Conservation (phyloP, 176 grass and related monocot genomes). For the Sorghum bicolor region DNA sequence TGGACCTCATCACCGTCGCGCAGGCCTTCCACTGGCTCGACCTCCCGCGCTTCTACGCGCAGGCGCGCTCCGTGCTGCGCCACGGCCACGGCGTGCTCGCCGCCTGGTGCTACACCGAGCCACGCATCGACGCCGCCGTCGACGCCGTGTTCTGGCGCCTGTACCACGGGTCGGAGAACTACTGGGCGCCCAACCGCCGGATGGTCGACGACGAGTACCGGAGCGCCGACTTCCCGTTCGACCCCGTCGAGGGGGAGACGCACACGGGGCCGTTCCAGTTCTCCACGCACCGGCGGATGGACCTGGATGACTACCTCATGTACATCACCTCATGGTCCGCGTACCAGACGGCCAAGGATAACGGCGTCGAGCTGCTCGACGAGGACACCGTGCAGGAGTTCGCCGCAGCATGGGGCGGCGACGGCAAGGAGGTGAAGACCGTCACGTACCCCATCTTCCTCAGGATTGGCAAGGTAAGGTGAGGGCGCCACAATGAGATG, state of each 20-base stretch:
- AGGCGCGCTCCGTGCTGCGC: constrained; percentile 48
- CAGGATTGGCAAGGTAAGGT: constrained; percentile 66
- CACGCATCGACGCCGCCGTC: constrained; percentile 48
- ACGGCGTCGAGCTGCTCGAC: constrained; percentile 63
- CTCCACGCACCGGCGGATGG: constrained; percentile 46
- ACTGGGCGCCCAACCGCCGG: constrained; percentile 63
- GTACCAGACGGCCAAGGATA: constrained; percentile 82
- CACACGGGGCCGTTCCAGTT: constrained; percentile 75
- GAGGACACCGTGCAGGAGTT: constrained; percentile 41
- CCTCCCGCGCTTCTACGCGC: constrained; percentile 65
- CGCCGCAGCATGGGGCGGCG: constrained; percentile 47
- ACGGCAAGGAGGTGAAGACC: constrained; percentile 40
- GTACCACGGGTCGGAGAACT: constrained; percentile 44
- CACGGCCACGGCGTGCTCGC: constrained; percentile 55
- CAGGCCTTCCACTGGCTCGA: constrained; percentile 93
- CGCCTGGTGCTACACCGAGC: constrained; percentile 86
- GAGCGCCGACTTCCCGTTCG: constrained; percentile 58
- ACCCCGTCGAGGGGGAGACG: constrained; percentile 53
- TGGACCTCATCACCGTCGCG: constrained; percentile 75
- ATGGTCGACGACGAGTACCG: constrained; percentile 73
- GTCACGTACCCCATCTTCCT: constrained; percentile 76
- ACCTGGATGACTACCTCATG: constrained; percentile 50
- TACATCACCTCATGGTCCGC: constrained; percentile 92
- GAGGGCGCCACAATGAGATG: neutral
- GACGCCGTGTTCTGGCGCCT: constrained; percentile 63